A percentile compares a stretch with the other conserved stretches of the same genome.
phyloP scores from a whole-genome alignment of 371 early-diverging fungal genomes.

The Funneliformis caledonium region DNA sequence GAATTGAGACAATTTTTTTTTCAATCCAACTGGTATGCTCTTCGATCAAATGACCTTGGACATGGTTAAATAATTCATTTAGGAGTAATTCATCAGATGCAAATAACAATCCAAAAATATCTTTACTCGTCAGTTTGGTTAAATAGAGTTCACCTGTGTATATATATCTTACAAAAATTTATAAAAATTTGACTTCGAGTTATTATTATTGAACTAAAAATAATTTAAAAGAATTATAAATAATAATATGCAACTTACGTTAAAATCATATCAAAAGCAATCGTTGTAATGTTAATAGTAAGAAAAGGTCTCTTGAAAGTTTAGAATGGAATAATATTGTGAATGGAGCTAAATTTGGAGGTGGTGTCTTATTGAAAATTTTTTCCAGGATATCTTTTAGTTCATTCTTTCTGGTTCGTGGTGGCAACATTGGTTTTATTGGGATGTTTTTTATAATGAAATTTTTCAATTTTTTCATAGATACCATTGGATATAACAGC shows the following conservation, averaged over 20 bases:
- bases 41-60: conserved; percentile 13
- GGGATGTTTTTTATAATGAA: not conserved
- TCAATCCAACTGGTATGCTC: not conserved
- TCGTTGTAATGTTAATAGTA: conserved; percentile 6
- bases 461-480: conserved; percentile 2
- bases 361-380: no score
- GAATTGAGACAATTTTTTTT: not conserved
- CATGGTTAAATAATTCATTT: conserved; percentile 4
- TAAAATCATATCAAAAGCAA: not conserved
- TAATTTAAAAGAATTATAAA: not conserved
- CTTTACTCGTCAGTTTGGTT: not conserved
- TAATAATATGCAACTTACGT: not conserved
- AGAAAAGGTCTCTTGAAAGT: not conserved
- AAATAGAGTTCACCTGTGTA: not conserved
- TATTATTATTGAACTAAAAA: not conserved
- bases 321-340: not conserved
- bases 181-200: not conserved
- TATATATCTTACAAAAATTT: conserved; percentile 2
- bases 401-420: no score
- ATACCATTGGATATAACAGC: not conserved
- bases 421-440: no score
- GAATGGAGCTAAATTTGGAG: no score
- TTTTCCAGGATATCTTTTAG: no score
- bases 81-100: conserved; percentile 18
- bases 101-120: conserved; percentile 10